Conservation (phyloP, 2,329 filamentous ascomycete species). For the Fusarium luffae region DNA sequence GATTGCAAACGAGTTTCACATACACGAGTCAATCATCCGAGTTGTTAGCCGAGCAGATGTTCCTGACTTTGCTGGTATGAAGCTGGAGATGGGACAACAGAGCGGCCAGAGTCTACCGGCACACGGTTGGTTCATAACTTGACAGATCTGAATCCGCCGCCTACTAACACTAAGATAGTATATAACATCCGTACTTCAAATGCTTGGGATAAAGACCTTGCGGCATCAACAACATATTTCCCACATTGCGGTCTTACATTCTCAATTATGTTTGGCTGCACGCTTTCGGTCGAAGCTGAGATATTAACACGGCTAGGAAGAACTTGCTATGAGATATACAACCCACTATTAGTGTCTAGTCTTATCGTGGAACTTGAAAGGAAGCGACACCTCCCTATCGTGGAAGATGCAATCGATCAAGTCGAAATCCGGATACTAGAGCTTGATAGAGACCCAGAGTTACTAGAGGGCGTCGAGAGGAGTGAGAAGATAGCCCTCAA, state of each 20-base stretch:
- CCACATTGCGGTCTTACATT: neutral
- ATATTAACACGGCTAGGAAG: neutral
- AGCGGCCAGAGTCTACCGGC: neutral
- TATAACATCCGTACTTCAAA: slow-evolving; percentile 17
- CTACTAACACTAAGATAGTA: neutral
- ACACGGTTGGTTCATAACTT: neutral
- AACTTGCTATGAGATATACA: neutral
- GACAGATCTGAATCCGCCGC: too few relatives aligned
- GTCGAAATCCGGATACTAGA: neutral
- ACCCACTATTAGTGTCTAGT: slow-evolving; percentile 9
- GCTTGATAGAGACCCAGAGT: neutral
- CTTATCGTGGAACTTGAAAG: slow-evolving; percentile 14
- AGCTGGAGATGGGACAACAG: slow-evolving; percentile 5
- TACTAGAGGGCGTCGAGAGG: neutral
- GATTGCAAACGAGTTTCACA: neutral
- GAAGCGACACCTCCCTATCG: neutral
- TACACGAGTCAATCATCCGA: neutral
- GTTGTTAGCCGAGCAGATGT: slow-evolving; percentile 7
- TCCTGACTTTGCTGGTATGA: neutral
- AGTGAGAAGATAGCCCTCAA: neutral
- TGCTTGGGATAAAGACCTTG: slow-evolving; percentile 12
- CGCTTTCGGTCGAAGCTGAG: neutral
- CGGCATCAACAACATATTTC: slow-evolving; percentile 11
- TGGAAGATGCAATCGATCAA: neutral
- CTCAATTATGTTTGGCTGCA: slow-evolving; percentile 20